phyloP scores from a whole-genome alignment of 2,329 filamentous ascomycete genomes.

The Fusarium abutilonis region DNA sequence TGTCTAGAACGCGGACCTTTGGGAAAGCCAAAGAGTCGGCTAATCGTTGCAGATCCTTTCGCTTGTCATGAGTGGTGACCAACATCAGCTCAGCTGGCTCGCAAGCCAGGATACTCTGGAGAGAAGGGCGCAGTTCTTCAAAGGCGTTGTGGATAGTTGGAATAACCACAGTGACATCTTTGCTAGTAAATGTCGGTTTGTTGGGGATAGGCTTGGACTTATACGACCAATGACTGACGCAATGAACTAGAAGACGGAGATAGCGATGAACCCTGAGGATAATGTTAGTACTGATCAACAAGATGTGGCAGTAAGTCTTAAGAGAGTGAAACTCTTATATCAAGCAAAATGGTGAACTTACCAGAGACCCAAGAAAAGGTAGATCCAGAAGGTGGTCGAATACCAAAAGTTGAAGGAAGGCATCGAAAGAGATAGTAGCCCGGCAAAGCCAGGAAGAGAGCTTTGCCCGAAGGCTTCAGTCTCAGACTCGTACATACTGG shows the following conservation, averaged over 20 bases:
- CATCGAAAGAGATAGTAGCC: conserved; percentile 29
- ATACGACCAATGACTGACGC: conserved; percentile 86
- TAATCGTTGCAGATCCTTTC: conserved; percentile 73
- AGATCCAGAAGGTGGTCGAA: conserved; percentile 60
- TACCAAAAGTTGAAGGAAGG: conserved; percentile 51
- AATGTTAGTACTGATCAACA: conserved; percentile 31
- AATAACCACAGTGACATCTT: conserved; percentile 93
- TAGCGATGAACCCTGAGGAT: conserved; percentile 82
- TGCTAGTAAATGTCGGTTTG: conserved; percentile 79
- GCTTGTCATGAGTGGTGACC: conserved; percentile 86
- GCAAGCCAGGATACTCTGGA: conserved; percentile 79
- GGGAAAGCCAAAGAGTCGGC: conserved; percentile 67
- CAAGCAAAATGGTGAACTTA: conserved; percentile 48
- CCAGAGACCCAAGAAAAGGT: conserved; percentile 58
- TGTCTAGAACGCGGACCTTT: conserved; percentile 77
- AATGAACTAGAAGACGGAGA: conserved; percentile 83
- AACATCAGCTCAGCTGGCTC: conserved; percentile 79
- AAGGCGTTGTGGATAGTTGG: conserved; percentile 91
- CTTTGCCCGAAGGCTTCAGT: conserved; percentile 23
- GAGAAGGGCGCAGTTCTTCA: conserved; percentile 82
- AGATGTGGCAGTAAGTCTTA: not conserved
- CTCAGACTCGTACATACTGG: conserved; percentile 40
- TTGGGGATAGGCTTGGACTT: conserved; percentile 83
- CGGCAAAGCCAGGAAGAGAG: conserved; percentile 30
- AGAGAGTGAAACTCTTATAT: not conserved